Evolutionary conservation across 441 rosid genomes (phyloP), one percentile per base, ranked within the genome.

Genomic region (Adansonia grandidieri): DNA sequence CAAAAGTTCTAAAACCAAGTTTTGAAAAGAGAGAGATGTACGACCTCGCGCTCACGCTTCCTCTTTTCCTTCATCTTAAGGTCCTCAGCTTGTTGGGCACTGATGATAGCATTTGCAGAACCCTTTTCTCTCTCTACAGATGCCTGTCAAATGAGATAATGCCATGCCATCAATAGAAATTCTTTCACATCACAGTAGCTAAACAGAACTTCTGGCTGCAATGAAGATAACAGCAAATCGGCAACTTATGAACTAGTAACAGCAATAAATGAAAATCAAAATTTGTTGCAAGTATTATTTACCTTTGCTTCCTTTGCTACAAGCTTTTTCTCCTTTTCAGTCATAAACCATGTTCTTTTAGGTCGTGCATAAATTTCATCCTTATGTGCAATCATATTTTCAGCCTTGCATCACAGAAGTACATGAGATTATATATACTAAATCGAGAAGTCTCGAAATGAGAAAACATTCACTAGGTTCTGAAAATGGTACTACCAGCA

Each of bases 341-440:
- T 92, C 77, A 86, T 80, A 87, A 93, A 93, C 99, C 99, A 97
- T 13, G 98, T 97, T 80, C 90, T 92, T 85, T 93, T 93, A 20
- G 99, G 97, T 54, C 97, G 98, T 51, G 98, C 80, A 81, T 81
- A 91, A 75, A 97, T 95, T 82, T 91, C 98, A 80, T 95, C 99
- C 84, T 81, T 90, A 50, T 95, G 94, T 45, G 86, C 82, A 71
- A 93, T 94, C 97, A 95, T 87, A 84, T 95, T 95, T 85, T 97
- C 99, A 5, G 98, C 98, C 98, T 97, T 45, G 66, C 66, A 70
- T 51, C 19, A 42, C 14, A 28, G 61, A 71, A 77, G 58, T 15
- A 71, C 22, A 69, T 51, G 32, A 65, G 51, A 65, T 58, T 14
- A 51, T 6, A 19, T 13, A 22, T 10, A 6, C 24, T 40, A 66